These are phyloP conservation scores for Rickenella mellea DNA, from an alignment of 768 basidiomycete species.

Conservation along the genomic window DNA sequence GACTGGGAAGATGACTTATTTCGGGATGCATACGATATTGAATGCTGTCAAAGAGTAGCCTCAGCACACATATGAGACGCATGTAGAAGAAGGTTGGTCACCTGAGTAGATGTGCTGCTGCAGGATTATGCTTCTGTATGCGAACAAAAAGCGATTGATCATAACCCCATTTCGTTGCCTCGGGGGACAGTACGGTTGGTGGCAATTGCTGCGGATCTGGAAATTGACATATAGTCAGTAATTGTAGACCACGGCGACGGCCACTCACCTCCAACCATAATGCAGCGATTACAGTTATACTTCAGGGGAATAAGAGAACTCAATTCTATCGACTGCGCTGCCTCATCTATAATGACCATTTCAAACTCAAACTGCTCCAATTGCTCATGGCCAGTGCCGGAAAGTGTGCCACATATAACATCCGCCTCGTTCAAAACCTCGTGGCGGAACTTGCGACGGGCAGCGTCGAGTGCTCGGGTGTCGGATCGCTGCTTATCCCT, in stretches of 20 bases:
- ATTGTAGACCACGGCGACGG: not conserved
- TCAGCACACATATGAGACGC: not conserved
- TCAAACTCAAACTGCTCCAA: constrained; percentile 83
- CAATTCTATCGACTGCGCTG: constrained; percentile 92
- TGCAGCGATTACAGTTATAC: constrained; percentile 71
- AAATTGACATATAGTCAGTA: not conserved
- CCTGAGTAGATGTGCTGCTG: constrained; percentile 90
- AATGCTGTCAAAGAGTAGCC: constrained; percentile 44
- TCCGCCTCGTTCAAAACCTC: constrained; percentile 84
- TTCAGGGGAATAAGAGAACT: constrained; percentile 93
- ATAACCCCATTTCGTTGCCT: constrained; percentile 58
- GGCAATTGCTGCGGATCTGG: constrained; percentile 89
- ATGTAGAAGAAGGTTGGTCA: constrained; percentile 16
- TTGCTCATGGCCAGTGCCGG: constrained; percentile 86
- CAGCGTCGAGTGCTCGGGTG: constrained; percentile 72
- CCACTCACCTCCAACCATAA: constrained; percentile 80
- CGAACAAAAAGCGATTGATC: constrained; percentile 92
- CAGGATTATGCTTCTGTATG: constrained; percentile 66
- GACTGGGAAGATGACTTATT: constrained; percentile 84
- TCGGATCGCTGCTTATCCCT: constrained; percentile 81
- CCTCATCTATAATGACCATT: constrained; percentile 95
- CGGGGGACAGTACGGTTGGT: constrained; percentile 72
- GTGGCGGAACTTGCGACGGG: constrained; percentile 59
- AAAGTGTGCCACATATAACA: constrained; percentile 88
- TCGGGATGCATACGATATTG: constrained; percentile 99